phyloP scores from a whole-genome alignment of 352 stramenopile species.

The Globisporangium canariense region DNA sequence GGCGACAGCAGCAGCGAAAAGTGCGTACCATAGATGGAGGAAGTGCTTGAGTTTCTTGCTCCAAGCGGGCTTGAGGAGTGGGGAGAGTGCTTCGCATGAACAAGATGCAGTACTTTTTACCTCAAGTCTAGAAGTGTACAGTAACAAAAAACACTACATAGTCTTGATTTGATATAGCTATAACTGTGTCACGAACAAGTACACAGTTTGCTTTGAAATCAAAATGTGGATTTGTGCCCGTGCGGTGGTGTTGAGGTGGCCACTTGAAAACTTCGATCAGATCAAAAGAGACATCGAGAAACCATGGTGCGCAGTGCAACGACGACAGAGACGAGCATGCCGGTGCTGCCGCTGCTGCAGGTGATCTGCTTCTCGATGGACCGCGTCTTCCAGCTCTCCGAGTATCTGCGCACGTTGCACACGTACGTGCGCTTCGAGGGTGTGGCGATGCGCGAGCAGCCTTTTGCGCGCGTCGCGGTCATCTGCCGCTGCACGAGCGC shows the following conservation, averaged over 20 bases:
- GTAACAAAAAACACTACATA: too few relatives aligned
- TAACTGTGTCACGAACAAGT: neutral
- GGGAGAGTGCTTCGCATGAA: neutral
- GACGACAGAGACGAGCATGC: neutral
- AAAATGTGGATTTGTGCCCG: neutral
- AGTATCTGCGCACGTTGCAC: constrained; percentile 52
- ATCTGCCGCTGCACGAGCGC: constrained; percentile 38
- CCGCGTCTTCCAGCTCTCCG: constrained; percentile 53
- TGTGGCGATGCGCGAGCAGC: constrained; percentile 17
- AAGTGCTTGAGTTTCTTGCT: too few relatives aligned
- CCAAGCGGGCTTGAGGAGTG: neutral
- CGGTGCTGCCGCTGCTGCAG: constrained; percentile 24
- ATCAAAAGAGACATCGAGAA: neutral
- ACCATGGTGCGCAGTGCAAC: neutral
- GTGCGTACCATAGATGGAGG: too few relatives aligned
- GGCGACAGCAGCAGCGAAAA: too few relatives aligned
- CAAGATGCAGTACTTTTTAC: neutral
- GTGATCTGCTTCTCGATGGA: constrained; percentile 69
- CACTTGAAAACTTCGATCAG: neutral
- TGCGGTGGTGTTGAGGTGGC: neutral
- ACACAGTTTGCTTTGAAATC: neutral
- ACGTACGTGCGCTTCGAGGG: constrained; percentile 26
- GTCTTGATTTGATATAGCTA: too few relatives aligned
- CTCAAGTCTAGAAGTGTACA: neutral
- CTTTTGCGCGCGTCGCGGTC: constrained; percentile 27